A percentile compares a stretch with the other conserved stretches of the same genome.
Evolutionary conservation across 1,284 basidiomycete genomes (phyloP).

Genomic region (Mycena sp.): DNA sequence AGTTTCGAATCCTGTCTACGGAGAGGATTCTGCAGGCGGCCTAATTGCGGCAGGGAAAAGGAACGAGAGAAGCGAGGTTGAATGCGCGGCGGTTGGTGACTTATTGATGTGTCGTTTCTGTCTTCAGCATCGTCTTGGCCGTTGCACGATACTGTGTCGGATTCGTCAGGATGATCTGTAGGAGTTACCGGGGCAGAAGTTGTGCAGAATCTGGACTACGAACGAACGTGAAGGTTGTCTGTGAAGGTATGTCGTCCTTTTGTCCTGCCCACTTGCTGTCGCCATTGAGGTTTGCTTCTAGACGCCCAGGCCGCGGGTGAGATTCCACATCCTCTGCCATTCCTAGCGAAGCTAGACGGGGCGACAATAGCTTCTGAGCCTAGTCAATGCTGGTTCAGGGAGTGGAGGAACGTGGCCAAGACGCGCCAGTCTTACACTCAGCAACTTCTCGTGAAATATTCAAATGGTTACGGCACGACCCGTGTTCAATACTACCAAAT

Average conservation of each 20-base stretch:
- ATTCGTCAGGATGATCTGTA: conserved; percentile 11
- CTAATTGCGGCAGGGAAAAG: conserved; percentile 79
- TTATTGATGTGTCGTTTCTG: conserved; percentile 27
- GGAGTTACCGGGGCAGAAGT: conserved; percentile 16
- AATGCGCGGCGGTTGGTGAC: conserved; percentile 36
- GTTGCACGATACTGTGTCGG: conserved; percentile 12
- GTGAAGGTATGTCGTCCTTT: background rate
- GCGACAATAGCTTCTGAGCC: background rate
- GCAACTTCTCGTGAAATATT: background rate
- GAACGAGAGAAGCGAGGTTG: conserved; percentile 70
- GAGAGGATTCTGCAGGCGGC: conserved; percentile 71
- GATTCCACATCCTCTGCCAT: conserved; percentile 14
- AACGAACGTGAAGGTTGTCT: conserved; percentile 26
- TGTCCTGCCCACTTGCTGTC: conserved; percentile 1
- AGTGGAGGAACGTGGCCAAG: background rate
- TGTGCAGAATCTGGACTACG: conserved; percentile 11
- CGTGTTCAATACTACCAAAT: too few relatives aligned
- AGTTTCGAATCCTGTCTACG: conserved; percentile 35
- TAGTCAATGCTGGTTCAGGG: too few relatives aligned
- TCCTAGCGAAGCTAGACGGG: background rate
- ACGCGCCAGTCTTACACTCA: background rate
- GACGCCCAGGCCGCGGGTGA: background rate
- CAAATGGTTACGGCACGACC: too few relatives aligned
- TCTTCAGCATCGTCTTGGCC: conserved; percentile 16
- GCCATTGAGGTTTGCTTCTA: background rate